These are phyloP conservation scores for Xylaria multiplex DNA, from an alignment of 2,329 filamentous ascomycete species.

Conservation along the genomic window DNA sequence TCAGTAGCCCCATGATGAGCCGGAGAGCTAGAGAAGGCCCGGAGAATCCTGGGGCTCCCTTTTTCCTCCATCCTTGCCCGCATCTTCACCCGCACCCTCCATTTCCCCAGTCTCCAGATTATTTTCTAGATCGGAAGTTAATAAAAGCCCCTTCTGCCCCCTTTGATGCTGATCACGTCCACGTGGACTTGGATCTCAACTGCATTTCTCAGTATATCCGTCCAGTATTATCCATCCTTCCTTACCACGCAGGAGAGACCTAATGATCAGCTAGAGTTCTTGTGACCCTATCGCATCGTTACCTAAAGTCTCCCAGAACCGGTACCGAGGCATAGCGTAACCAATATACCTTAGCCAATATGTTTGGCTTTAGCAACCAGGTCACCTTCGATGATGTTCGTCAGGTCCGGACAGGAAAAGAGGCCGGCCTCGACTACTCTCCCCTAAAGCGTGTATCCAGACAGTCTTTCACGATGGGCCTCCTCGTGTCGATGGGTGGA, in stretches of 20 bases:
- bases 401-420: conserved; percentile 52
- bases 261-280: not conserved
- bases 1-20: no score
- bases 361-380: conserved; percentile 40
- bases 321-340: conserved; percentile 1
- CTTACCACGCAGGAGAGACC: conserved; percentile 3
- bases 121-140: conserved; percentile 5
- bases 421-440: conserved; percentile 57
- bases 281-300: not conserved
- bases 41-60: conserved; percentile 3
- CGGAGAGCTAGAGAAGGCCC: conserved; percentile 1
- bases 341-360: conserved; percentile 27
- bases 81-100: not conserved
- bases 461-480: conserved; percentile 35
- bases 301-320: not conserved
- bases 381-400: conserved; percentile 57
- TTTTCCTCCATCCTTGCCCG: not conserved
- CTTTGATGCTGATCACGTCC: conserved; percentile 16
- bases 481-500: conserved; percentile 38
- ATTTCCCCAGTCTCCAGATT: conserved; percentile 7
- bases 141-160: conserved; percentile 25
- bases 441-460: conserved; percentile 44
- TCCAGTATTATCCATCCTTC: not conserved
- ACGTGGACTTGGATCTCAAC: conserved; percentile 28
- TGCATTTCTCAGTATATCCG: conserved; percentile 3